Evolutionary conservation across 371 early-diverging fungal genomes (phyloP).

Genomic region (Mucor lusitanicus): DNA sequence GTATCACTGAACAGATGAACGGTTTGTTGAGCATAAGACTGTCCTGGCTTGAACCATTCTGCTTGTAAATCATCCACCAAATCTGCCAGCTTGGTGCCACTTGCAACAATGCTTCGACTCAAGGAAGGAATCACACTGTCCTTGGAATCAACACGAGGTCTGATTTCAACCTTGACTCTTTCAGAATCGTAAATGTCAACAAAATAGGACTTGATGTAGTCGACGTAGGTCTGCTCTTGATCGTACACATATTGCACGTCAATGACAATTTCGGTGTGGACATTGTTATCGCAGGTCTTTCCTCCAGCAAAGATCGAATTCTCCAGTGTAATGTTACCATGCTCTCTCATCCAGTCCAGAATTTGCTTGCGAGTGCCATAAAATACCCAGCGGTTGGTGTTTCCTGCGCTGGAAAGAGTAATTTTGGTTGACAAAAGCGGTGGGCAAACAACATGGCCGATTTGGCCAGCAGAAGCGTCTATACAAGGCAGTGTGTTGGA

Average conservation of each 20-base stretch:
- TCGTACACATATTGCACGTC: constrained; percentile 41
- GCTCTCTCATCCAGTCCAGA: constrained; percentile 44
- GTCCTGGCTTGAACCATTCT: constrained; percentile 45
- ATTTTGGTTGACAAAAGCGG: constrained; percentile 43
- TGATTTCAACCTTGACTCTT: constrained; percentile 43
- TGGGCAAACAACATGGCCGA: constrained; percentile 43
- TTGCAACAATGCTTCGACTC: constrained; percentile 29
- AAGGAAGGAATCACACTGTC: constrained; percentile 33
- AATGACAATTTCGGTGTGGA: constrained; percentile 41
- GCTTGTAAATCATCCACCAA: constrained; percentile 40
- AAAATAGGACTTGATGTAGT: constrained; percentile 41
- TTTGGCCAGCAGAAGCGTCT: constrained; percentile 20
- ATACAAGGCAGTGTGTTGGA: neutral
- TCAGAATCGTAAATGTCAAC: constrained; percentile 40
- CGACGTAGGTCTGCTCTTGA: constrained; percentile 36
- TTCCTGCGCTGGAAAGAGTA: constrained; percentile 39
- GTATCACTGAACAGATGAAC: constrained; percentile 39
- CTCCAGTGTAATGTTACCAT: constrained; percentile 36
- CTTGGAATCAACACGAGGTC: constrained; percentile 42
- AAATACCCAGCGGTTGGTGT: constrained; percentile 44
- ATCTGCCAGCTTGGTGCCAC: constrained; percentile 33
- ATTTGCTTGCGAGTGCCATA: constrained; percentile 47
- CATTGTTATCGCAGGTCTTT: neutral
- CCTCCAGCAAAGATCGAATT: constrained; percentile 31
- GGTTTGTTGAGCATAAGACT: constrained; percentile 38